Percentiles rank a stretch among this genome's conserved stretches.
Conservation (phyloP, 805 yeast genomes). For the Zygoascus biomembranicola region DNA sequence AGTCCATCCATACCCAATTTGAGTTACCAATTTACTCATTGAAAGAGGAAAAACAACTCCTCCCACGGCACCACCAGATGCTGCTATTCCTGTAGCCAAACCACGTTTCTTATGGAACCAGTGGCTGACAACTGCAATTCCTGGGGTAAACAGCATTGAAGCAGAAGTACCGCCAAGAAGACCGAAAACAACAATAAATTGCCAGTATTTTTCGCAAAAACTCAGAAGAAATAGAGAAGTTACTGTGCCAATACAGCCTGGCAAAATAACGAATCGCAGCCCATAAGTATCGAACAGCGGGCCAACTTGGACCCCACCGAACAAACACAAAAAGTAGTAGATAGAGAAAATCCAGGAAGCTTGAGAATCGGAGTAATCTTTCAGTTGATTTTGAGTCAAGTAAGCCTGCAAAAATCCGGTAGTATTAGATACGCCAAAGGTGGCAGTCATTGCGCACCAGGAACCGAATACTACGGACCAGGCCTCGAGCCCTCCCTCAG, state of each 20-base stretch:
- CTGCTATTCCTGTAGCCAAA: slow-evolving; percentile 51
- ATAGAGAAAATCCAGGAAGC: slow-evolving; percentile 61
- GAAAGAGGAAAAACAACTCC: slow-evolving; percentile 55
- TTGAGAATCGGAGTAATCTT: slow-evolving; percentile 36
- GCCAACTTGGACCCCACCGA: slow-evolving; percentile 41
- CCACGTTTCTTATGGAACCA: slow-evolving; percentile 54
- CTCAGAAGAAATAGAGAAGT: slow-evolving; percentile 47
- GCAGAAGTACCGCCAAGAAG: slow-evolving; percentile 41
- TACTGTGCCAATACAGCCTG: slow-evolving; percentile 39
- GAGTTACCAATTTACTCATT: slow-evolving; percentile 36
- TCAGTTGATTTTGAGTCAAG: slow-evolving; percentile 45
- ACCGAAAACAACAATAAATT: slow-evolving; percentile 50
- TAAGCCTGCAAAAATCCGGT: slow-evolving; percentile 63
- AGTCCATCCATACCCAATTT: slow-evolving; percentile 55
- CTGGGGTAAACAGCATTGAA: slow-evolving; percentile 41
- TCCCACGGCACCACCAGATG: slow-evolving; percentile 60
- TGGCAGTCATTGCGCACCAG: slow-evolving; percentile 46
- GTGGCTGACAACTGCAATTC: slow-evolving; percentile 49
- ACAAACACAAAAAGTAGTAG: slow-evolving; percentile 30
- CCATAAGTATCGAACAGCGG: slow-evolving; percentile 57
- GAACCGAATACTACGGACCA: slow-evolving; percentile 47
- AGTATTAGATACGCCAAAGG: slow-evolving; percentile 59
- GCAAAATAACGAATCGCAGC: slow-evolving; percentile 35
- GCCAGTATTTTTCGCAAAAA: slow-evolving; percentile 42
- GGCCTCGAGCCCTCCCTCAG: slow-evolving; percentile 51